These are phyloP conservation scores for Ocimum tenuiflorum DNA, from an alignment of 257 asterid genomes.

Conservation along the genomic window DNA sequence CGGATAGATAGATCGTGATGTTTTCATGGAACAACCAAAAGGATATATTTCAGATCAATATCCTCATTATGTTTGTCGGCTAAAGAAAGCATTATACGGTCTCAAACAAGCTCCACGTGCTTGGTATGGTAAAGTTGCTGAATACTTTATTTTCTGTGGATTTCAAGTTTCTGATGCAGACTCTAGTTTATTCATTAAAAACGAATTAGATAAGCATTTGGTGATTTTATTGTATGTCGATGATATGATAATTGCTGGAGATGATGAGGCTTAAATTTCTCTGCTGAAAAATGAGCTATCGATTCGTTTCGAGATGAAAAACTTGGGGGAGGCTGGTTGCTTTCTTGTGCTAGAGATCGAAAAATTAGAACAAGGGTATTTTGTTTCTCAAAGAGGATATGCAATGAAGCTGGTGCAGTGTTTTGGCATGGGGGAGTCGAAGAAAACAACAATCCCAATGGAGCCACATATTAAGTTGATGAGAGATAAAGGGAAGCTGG, in stretches of 20 bases:
- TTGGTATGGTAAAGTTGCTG: slow-evolving; percentile 32
- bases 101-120: too few species aligned
- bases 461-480: slow-evolving; percentile 16
- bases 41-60: neutral
- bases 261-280: neutral
- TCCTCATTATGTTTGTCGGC: neutral
- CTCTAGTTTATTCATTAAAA: slow-evolving; percentile 24
- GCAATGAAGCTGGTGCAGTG: slow-evolving; percentile 9
- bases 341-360: slow-evolving; percentile 6
- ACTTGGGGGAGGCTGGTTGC: neutral
- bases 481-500: too few species aligned
- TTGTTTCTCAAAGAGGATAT: slow-evolving; percentile 1
- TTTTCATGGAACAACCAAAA: neutral
- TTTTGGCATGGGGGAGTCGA: neutral
- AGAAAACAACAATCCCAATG: neutral
- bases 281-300: neutral
- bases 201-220: neutral
- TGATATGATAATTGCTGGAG: slow-evolving; percentile 13
- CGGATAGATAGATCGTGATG: neutral
- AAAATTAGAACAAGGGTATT: neutral
- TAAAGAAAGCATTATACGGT: too few species aligned
- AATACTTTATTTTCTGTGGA: slow-evolving; percentile 18
- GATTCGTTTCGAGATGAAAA: neutral
- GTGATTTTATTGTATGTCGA: slow-evolving; percentile 6
- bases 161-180: slow-evolving; percentile 11